These are phyloP conservation scores for Pyrenophora tritici-repentis DNA, from an alignment of 2,329 filamentous ascomycete genomes.

Conservation along the genomic window DNA sequence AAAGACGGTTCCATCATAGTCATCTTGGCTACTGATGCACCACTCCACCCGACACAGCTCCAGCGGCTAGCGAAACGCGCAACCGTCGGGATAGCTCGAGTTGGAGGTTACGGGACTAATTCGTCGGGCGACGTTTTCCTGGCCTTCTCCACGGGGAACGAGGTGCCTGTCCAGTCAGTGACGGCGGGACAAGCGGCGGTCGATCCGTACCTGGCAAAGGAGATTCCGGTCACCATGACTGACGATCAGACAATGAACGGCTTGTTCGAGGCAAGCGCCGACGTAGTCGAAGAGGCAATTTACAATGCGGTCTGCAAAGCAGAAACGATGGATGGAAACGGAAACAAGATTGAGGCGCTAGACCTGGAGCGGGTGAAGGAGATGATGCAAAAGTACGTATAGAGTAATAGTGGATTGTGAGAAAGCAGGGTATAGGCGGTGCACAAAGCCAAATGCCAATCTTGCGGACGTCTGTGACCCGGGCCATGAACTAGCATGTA, in stretches of 20 bases:
- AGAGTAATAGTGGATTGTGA: background rate
- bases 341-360: constrained; percentile 49
- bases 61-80: constrained; percentile 64
- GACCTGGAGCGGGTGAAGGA: constrained; percentile 43
- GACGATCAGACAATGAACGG: constrained; percentile 66
- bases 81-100: constrained; percentile 64
- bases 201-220: constrained; percentile 46
- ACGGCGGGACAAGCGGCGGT: constrained; percentile 25
- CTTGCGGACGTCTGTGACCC: too few relatives aligned
- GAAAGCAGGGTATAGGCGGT: too few relatives aligned
- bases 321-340: constrained; percentile 61
- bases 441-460: too few relatives aligned
- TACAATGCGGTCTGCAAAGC: constrained; percentile 68
- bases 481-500: too few relatives aligned
- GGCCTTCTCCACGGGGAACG: constrained; percentile 67
- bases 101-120: constrained; percentile 66
- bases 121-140: constrained; percentile 70
- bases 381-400: constrained; percentile 45
- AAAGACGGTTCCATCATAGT: constrained; percentile 69
- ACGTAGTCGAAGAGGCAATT: constrained; percentile 69
- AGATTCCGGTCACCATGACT: constrained; percentile 56
- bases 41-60: constrained; percentile 62
- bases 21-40: constrained; percentile 65
- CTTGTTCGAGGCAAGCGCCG: constrained; percentile 65
- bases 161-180: constrained; percentile 53